These are phyloP conservation scores for Colletotrichum noveboracense DNA, from an alignment of 2,329 filamentous ascomycete genomes.

Conservation along the genomic window DNA sequence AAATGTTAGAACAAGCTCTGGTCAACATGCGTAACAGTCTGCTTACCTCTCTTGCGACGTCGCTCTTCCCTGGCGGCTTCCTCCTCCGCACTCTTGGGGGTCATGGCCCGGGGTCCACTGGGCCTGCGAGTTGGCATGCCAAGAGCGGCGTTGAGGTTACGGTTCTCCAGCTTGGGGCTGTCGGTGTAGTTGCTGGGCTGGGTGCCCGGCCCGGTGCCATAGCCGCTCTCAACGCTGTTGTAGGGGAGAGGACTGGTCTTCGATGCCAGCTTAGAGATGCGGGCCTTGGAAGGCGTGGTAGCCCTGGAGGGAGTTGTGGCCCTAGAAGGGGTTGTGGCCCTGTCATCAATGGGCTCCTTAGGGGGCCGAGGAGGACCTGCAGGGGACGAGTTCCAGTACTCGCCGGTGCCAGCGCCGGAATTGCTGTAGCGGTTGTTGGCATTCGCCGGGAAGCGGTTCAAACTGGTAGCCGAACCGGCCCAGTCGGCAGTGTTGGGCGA, in stretches of 20 bases:
- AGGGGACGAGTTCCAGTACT: slow-evolving; percentile 53
- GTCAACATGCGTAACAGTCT: neutral
- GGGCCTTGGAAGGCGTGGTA: slow-evolving; percentile 50
- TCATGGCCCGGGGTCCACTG: slow-evolving; percentile 66
- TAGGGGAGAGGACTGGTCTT: slow-evolving; percentile 63
- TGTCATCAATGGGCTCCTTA: slow-evolving; percentile 63
- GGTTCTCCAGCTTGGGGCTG: slow-evolving; percentile 62
- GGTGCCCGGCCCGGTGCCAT: slow-evolving; percentile 52
- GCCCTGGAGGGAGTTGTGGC: slow-evolving; percentile 27
- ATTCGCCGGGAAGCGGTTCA: slow-evolving; percentile 56
- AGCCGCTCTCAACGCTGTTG: slow-evolving; percentile 60
- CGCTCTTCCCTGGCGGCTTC: slow-evolving; percentile 52
- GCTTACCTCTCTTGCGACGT: slow-evolving; percentile 63
- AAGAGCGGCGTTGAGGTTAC: slow-evolving; percentile 59
- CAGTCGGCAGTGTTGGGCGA: slow-evolving; percentile 67
- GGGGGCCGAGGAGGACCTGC: slow-evolving; percentile 61
- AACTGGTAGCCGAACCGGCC: slow-evolving; percentile 64
- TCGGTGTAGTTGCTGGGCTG: slow-evolving; percentile 51
- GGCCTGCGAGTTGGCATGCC: slow-evolving; percentile 58
- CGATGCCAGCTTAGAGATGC: slow-evolving; percentile 53
- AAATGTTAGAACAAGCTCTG: slow-evolving; percentile 8
- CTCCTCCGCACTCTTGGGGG: slow-evolving; percentile 57
- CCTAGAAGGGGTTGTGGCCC: slow-evolving; percentile 48
- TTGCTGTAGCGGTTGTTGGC: slow-evolving; percentile 54
- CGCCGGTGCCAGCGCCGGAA: slow-evolving; percentile 34